Conservation (phyloP, 2,329 filamentous ascomycete species). For the Apiospora hydei region DNA sequence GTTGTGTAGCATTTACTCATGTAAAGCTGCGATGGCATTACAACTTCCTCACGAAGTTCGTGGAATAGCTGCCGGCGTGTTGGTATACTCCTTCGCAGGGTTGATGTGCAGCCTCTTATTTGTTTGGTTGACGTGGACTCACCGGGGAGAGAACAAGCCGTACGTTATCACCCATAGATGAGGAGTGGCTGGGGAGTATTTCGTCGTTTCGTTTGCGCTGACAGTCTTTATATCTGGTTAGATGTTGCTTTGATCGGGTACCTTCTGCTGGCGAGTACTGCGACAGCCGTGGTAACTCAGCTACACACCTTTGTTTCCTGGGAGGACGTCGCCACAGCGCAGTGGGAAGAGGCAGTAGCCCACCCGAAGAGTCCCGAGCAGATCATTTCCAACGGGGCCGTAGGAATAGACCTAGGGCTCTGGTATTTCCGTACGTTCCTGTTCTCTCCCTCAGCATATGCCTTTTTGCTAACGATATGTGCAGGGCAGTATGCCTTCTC, state of each 20-base stretch:
- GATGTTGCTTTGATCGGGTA: slow-evolving; percentile 32
- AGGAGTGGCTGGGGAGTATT: neutral
- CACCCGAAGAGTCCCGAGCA: slow-evolving; percentile 30
- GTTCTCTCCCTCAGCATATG: too few relatives aligned
- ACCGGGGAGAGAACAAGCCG: slow-evolving; percentile 32
- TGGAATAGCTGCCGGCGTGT: slow-evolving; percentile 29
- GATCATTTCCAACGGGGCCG: slow-evolving; percentile 30
- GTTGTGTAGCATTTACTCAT: neutral
- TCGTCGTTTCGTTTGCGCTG: neutral
- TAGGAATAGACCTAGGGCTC: slow-evolving; percentile 29
- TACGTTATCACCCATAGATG: neutral
- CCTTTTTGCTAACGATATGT: neutral
- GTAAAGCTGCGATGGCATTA: slow-evolving; percentile 19
- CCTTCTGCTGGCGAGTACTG: slow-evolving; percentile 28
- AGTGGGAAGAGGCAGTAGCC: slow-evolving; percentile 26
- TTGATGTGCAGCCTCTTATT: slow-evolving; percentile 27
- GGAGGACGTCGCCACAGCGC: slow-evolving; percentile 27
- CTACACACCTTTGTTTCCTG: slow-evolving; percentile 29
- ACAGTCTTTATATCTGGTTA: slow-evolving; percentile 6
- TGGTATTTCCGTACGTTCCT: slow-evolving; percentile 32
- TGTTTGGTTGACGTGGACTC: slow-evolving; percentile 32
- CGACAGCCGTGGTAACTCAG: slow-evolving; percentile 29
- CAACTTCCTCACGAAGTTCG: slow-evolving; percentile 30
- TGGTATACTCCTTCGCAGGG: slow-evolving; percentile 29
- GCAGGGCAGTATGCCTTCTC: slow-evolving; percentile 28